A percentile compares a stretch with the other conserved stretches of the same genome.
Evolutionary conservation across 805 yeast genomes (phyloP).

Genomic region (Metschnikowia baotianmanensis): DNA sequence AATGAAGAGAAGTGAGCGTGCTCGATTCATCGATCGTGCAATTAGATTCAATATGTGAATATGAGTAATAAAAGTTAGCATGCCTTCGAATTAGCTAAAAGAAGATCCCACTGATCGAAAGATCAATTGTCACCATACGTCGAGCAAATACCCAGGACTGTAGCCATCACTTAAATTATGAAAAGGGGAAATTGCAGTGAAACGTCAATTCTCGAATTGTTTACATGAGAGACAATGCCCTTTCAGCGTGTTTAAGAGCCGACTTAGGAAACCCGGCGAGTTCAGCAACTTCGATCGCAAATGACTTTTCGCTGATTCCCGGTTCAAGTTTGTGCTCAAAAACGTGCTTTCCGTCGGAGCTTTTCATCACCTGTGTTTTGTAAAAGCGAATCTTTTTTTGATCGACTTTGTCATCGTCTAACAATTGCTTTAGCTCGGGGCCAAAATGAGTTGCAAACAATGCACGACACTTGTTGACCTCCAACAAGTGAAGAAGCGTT

Average conservation of each 20-base stretch:
- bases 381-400: conserved; percentile 27
- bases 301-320: conserved; percentile 74
- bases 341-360: conserved; percentile 23
- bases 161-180: background rate
- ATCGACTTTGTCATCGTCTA: conserved; percentile 28
- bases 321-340: conserved; percentile 57
- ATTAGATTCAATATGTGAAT: too few relatives aligned
- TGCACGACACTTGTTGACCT: conserved; percentile 60
- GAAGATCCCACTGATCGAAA: too few relatives aligned
- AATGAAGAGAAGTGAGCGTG: background rate
- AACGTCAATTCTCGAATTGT: background rate
- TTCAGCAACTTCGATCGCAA: conserved; percentile 73
- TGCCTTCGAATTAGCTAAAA: too few relatives aligned
- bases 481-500: conserved; percentile 54
- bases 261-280: conserved; percentile 72
- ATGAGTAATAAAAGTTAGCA: too few relatives aligned
- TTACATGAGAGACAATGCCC: conserved; percentile 22
- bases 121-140: too few relatives aligned
- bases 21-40: background rate
- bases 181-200: background rate
- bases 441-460: conserved; percentile 89
- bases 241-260: conserved; percentile 54
- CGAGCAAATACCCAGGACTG: too few relatives aligned
- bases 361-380: conserved; percentile 32
- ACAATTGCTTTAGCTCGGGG: conserved; percentile 37